Evolutionary conservation across 371 early-diverging fungal genomes (phyloP), one percentile per base, ranked within the genome.

Genomic region (Mucor sp.): DNA sequence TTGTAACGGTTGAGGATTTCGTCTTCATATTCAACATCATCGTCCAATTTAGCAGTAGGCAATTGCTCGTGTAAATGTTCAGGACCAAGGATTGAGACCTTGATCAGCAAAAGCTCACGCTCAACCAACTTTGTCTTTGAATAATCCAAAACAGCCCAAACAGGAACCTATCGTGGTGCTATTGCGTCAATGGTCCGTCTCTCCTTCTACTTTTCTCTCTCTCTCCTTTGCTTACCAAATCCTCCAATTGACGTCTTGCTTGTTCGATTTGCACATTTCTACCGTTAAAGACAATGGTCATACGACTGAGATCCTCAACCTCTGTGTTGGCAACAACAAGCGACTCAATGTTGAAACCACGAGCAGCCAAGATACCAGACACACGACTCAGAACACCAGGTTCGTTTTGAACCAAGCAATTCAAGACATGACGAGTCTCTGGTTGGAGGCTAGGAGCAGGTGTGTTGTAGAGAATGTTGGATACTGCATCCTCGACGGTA

Each of bases 131-230:
- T 87, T 56, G 88, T 88, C 57, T 87, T 83, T 44, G 94, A 93
- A 84, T 96, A 97, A 76, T 97, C 96, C 68, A 98, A 81, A 32
- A 96, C 98, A 17, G 97, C 98, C 96, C 96, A 98, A 32, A 97
- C 94, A 28, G 96, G 97, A 48, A 96, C 89, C 89, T 89, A 58
- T 39, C 4, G n/a, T n/a, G 12, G 25, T 23, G 21, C 8, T 6
- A 14, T 6, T 33, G 25, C 25, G 41, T 56, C 7, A 27, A 27
- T 53, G 41, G 9, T 2, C 37, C 37, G 35, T 35, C 35, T 35
- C 6, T 21, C n/a, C 2, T 2, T 0, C 11, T 58, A 2, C 11
- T 33, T 32, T 21, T 21, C n/a, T 8, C 19, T 3, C 0, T 58
- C 23, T 27, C 57, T 32, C 15, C 7, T 27, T 39, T 8, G 66